Evolutionary conservation across 2,329 filamentous ascomycete species (phyloP), one percentile per base, ranked within the genome.

Genomic region (Botrytis medusae): DNA sequence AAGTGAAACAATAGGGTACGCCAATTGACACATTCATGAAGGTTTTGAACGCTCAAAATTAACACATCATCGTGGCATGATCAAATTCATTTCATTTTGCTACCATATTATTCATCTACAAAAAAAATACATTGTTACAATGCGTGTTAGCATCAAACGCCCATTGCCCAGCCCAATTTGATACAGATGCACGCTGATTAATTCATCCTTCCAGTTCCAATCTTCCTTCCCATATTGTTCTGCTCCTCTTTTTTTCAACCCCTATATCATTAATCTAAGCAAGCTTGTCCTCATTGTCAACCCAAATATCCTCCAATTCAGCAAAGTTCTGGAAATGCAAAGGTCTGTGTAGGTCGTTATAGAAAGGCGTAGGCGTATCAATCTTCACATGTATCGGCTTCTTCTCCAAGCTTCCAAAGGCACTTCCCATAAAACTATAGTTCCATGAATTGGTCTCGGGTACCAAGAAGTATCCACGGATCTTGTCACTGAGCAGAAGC

Each of bases 291-390:
- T 90, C 90, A 79, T 94, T 88, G 83, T 99, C 96, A 64, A 98
- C 95, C 90, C 95, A 97, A 60, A 97, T 93, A 83, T 99, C 95
- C 84, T 99, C 96, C 81, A 99, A 84, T 85, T 99, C 95, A 1
- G 95, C 94, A 84, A 99, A 99, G 83, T 94, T 97, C 82, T 95
- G 92, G 88, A 99, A 99, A 84, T 99, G 96, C 72, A 98, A 85
- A 25, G 95, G 95, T 40, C 96, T 90, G 83, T 99, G 97, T 79
- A 94, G 88, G 79, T 95, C 94, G 81, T 92, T 95, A 84, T 99
- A 99, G 84, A 97, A 98, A 14, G 92, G 87, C 77, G 91, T 83
- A 29, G 96, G 96, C 61, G 94, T 97, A 83, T 98, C 97, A 72
- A 99, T 91, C 86, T 96, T 96, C 79, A 98, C 95, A 78, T 94